Percentiles rank a stretch among this genome's conserved stretches.
These are phyloP conservation scores for Blechomonas ayalai DNA, from an alignment of 208 protist species.

Conservation along the genomic window DNA sequence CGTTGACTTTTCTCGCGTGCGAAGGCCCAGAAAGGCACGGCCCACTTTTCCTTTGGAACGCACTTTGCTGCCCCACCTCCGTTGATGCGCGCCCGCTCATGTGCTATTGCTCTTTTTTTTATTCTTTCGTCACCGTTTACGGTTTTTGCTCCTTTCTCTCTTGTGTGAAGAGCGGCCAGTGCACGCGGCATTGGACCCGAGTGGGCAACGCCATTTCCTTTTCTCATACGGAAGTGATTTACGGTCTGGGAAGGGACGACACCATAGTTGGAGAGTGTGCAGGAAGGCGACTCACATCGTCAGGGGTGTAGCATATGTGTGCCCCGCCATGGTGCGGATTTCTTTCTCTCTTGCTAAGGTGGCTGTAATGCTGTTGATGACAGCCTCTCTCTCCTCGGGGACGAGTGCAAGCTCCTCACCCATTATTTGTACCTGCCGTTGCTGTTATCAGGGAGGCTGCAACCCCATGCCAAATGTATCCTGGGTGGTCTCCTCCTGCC, in stretches of 20 bases:
- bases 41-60: too few relatives aligned
- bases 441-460: constrained; percentile 74
- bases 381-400: background rate
- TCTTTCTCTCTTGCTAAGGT: background rate
- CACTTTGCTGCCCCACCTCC: too few relatives aligned
- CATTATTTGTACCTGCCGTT: constrained; percentile 67
- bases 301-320: too few relatives aligned
- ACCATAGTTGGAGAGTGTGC: too few relatives aligned
- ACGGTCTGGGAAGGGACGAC: too few relatives aligned
- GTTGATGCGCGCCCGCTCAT: background rate
- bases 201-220: too few relatives aligned
- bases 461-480: constrained; percentile 37
- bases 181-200: too few relatives aligned
- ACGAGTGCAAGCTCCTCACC: constrained; percentile 3
- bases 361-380: constrained; percentile 2
- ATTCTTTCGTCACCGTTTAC: constrained; percentile 4
- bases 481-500: constrained; percentile 38
- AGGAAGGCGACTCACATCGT: too few relatives aligned
- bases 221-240: too few relatives aligned
- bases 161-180: constrained; percentile 1
- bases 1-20: too few relatives aligned
- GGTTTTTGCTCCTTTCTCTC: constrained; percentile 5
- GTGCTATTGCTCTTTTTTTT: constrained; percentile 1
- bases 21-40: too few relatives aligned
- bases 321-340: too few relatives aligned